These are phyloP conservation scores for Erodium chrysanthum DNA, from an alignment of 441 rosid species.

Conservation along the genomic window DNA sequence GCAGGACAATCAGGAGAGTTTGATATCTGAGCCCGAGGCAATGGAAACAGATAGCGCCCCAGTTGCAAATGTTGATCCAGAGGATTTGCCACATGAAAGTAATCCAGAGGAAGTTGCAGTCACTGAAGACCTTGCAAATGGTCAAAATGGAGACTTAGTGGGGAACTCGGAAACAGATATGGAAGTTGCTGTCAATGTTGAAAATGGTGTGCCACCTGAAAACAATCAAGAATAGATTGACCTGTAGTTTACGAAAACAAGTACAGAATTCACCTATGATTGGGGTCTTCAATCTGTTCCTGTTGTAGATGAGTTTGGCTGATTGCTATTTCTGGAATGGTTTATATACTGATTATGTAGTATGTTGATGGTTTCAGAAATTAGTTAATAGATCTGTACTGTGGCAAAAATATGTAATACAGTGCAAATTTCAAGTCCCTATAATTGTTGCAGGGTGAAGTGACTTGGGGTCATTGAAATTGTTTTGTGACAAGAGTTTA, in stretches of 20 bases:
- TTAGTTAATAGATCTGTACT: not conserved
- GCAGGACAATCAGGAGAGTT: conserved; percentile 15
- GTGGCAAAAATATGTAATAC: not conserved
- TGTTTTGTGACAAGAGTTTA: too few relatives aligned
- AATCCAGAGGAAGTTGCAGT: conserved; percentile 25
- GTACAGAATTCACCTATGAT: conserved; percentile 1
- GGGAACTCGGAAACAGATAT: conserved; percentile 16
- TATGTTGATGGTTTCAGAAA: too few relatives aligned
- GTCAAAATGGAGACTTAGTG: conserved; percentile 23
- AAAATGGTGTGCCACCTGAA: conserved; percentile 14
- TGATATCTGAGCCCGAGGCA: conserved; percentile 5
- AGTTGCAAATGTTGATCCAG: conserved; percentile 20
- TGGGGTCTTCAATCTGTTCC: not conserved
- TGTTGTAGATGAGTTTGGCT: not conserved
- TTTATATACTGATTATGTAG: not conserved
- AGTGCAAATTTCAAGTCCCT: too few relatives aligned
- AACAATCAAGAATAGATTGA: conserved; percentile 14
- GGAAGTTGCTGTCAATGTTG: conserved; percentile 9
- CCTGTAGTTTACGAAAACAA: not conserved
- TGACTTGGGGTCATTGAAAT: too few relatives aligned
- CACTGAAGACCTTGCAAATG: conserved; percentile 21
- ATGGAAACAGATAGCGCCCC: conserved; percentile 24
- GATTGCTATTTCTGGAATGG: not conserved
- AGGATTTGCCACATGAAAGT: not conserved
- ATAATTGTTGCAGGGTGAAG: too few relatives aligned